Base-by-base conservation (phyloP, 805 yeast genomes). In the Pichia manshurica region DNA sequence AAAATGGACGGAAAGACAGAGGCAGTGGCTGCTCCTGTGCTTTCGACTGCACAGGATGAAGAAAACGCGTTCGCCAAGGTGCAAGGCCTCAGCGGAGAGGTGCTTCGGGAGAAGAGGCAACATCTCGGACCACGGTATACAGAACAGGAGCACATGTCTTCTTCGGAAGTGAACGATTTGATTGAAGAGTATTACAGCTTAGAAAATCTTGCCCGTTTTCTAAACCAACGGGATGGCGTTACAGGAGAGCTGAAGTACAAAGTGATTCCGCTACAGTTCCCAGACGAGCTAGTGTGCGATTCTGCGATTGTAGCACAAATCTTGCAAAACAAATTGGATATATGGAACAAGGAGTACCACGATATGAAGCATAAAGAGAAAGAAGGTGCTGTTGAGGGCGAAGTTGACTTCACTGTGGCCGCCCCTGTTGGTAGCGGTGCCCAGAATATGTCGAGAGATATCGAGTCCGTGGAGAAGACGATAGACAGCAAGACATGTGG, bases 201-300 rank as follows among this genome's bases (percentile, higher is more conserved):
- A 49, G 57, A 55, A 3, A 50, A 57, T 39, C 49, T 67, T 32
- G 34, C 53, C 1, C 37, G 49, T 4, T 57, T 51, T 47, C 49
- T 67, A 29, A 48, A 50, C 16, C 54, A 59, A 4, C 65, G 69
- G 25, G 58, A 59, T 3, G 58, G 59, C 4, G 10, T n/a, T 15
- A 42, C 28, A 10, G 63, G 59, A 0, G 47, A 44, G 33, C 57
- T 52, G 32, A 62, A 57, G 31, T 82, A 67, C 62, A 65, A 63
- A 39, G 70, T 74, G 22, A 75, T 90, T 2, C 89, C 98, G 0
- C 68, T 93, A 29, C 99, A 93, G 65, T 91, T 93, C 54, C 98
- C 98, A 0, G 99, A 95, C 62, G 50, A 67, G 5, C 67, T 90
- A 33, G 77, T 93, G 1, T 73, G 81, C 36, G 97, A 91, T 62